Percentiles rank a stretch among this genome's conserved stretches.
Evolutionary conservation across 371 early-diverging fungal species (phyloP).

Genomic region (Saksenaea oblongispora): DNA sequence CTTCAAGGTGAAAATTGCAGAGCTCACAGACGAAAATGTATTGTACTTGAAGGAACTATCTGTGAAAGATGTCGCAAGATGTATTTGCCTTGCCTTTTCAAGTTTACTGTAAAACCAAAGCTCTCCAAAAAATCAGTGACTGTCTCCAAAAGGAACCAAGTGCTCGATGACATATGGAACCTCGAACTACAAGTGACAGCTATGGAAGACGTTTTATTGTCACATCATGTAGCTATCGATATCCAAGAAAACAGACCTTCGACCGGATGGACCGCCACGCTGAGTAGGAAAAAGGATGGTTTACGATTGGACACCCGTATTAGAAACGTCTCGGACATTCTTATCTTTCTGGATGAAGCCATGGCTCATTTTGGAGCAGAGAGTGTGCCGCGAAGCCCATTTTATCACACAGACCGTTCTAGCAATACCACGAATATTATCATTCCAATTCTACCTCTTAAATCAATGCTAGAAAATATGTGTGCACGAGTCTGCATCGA

Average conservation of each 20-base stretch:
- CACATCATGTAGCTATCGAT: constrained; percentile 14
- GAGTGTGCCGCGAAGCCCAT: neutral
- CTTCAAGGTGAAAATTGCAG: constrained; percentile 49
- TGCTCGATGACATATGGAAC: constrained; percentile 33
- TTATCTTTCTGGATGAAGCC: neutral
- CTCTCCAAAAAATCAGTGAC: constrained; percentile 32
- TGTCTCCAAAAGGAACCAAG: constrained; percentile 31
- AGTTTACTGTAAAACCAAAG: constrained; percentile 38
- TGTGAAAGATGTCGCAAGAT: constrained; percentile 47
- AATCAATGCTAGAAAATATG: neutral
- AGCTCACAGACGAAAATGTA: constrained; percentile 49
- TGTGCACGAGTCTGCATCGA: neutral
- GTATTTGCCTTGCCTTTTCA: constrained; percentile 39
- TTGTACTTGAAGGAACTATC: constrained; percentile 26
- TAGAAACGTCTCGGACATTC: constrained; percentile 11
- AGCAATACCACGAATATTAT: neutral
- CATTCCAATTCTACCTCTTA: neutral
- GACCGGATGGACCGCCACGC: neutral
- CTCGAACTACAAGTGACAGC: constrained; percentile 32
- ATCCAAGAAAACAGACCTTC: neutral
- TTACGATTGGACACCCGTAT: constrained; percentile 6
- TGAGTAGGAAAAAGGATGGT: constrained; percentile 2
- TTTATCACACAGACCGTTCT: neutral
- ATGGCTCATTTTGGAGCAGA: neutral
- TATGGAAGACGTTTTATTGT: constrained; percentile 29